phyloP scores from a whole-genome alignment of 805 yeast genomes.

The Saccharomycopsis olivae region DNA sequence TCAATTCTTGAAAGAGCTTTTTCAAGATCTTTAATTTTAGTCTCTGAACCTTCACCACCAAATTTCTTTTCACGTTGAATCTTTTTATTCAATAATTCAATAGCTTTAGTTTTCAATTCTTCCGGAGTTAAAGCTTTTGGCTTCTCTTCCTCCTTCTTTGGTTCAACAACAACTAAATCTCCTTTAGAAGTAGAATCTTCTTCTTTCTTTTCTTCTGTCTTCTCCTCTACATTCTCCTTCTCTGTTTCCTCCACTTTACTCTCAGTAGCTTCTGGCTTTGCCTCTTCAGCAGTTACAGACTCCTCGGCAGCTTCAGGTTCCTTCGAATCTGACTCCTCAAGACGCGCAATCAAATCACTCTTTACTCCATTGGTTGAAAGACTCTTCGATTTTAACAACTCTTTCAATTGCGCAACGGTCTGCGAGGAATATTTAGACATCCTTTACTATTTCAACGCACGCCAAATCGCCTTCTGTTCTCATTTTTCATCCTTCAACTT shows the following conservation, averaged over 20 bases:
- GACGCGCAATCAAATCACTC: slow-evolving; percentile 59
- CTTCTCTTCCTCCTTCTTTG: slow-evolving; percentile 18
- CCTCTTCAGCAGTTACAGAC: slow-evolving; percentile 13
- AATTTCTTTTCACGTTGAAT: slow-evolving; percentile 69
- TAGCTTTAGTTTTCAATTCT: slow-evolving; percentile 57
- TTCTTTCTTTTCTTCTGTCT: slow-evolving; percentile 17
- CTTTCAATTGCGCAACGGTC: slow-evolving; percentile 81
- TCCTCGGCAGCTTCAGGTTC: slow-evolving; percentile 20
- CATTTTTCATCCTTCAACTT: too few species aligned
- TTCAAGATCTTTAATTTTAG: slow-evolving; percentile 39
- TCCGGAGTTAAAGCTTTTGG: slow-evolving; percentile 45
- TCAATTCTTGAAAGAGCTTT: slow-evolving; percentile 61
- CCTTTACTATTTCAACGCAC: too few species aligned
- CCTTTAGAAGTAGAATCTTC: slow-evolving; percentile 5
- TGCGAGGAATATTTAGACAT: slow-evolving; percentile 52
- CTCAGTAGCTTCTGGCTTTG: slow-evolving; percentile 11
- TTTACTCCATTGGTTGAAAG: slow-evolving; percentile 71
- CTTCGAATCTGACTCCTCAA: slow-evolving; percentile 43
- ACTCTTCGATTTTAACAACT: slow-evolving; percentile 53
- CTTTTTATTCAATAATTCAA: slow-evolving; percentile 56
- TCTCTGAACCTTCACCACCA: slow-evolving; percentile 46
- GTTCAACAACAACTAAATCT: slow-evolving; percentile 12
- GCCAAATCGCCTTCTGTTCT: too few species aligned
- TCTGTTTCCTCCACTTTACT: slow-evolving; percentile 18
- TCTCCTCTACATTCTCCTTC: slow-evolving; percentile 13